Conservation (phyloP, 106 monocot species). For the Dactylorhiza incarnata region DNA sequence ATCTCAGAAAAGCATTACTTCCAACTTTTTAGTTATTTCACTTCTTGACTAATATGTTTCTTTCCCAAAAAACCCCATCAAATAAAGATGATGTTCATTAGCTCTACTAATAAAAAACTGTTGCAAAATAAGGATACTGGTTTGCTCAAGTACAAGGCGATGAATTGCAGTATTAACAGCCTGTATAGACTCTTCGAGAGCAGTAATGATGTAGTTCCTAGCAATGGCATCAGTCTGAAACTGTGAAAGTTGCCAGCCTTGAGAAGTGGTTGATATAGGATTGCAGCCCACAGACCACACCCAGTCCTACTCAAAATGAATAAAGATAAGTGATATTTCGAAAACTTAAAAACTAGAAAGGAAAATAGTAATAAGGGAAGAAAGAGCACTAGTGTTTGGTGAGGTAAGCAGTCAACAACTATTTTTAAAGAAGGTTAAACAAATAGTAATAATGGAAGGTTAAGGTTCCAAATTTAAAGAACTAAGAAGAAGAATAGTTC, state of each 20-base stretch:
- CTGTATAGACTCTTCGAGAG: slow-evolving; percentile 88
- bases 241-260: slow-evolving; percentile 74
- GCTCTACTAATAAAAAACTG: neutral
- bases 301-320: slow-evolving; percentile 61
- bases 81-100: neutral
- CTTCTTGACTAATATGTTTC: neutral
- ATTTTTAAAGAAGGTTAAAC: neutral
- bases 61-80: neutral
- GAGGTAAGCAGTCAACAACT: neutral
- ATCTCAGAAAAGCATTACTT: neutral
- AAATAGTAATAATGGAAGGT: neutral
- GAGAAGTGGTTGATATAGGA: slow-evolving; percentile 80
- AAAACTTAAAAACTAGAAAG: neutral
- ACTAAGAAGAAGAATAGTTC: neutral
- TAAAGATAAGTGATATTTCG: neutral
- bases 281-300: slow-evolving; percentile 95
- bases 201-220: slow-evolving; percentile 81
- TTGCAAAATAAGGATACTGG: slow-evolving; percentile 69
- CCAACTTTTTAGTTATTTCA: neutral
- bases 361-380: neutral
- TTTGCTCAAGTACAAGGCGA: slow-evolving; percentile 64
- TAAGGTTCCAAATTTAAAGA: neutral
- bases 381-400: neutral
- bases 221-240: slow-evolving; percentile 82
- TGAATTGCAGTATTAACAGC: slow-evolving; percentile 74